phyloP scores from a whole-genome alignment of 2,329 filamentous ascomycete genomes.

The Calonectria ilicicola region DNA sequence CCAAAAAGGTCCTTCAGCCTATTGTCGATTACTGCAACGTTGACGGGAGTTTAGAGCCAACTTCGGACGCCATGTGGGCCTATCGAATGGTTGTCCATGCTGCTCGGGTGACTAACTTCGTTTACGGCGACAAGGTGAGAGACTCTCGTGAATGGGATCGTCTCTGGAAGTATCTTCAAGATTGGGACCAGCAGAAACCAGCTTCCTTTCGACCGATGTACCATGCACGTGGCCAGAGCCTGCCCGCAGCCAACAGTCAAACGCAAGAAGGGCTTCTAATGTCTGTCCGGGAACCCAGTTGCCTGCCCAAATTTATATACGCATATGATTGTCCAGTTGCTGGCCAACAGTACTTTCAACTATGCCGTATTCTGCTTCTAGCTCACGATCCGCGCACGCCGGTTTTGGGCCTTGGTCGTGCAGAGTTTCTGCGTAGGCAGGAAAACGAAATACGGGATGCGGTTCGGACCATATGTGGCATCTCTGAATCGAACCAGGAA shows the following conservation, averaged over 20 bases:
- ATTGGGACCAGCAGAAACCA: background rate
- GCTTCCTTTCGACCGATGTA: background rate
- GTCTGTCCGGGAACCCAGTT: background rate
- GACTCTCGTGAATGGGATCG: background rate
- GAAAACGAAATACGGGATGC: background rate
- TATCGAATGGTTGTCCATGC: background rate
- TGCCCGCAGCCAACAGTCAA: too few species aligned
- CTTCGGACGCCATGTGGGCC: background rate
- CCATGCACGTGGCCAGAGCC: background rate
- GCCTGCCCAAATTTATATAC: background rate
- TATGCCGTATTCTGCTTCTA: background rate
- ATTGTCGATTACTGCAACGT: background rate
- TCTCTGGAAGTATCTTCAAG: background rate
- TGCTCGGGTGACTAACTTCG: background rate
- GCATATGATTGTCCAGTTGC: background rate
- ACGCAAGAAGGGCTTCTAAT: background rate
- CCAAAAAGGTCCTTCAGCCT: background rate
- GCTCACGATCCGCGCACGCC: constrained; percentile 3
- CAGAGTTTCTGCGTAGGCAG: background rate
- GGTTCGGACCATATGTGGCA: constrained; percentile 7
- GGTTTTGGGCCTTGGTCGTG: background rate
- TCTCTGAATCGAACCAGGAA: background rate
- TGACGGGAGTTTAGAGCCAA: background rate
- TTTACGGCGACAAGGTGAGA: background rate
- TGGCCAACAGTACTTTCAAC: background rate